These are phyloP conservation scores for Podosphaera xanthii DNA, from an alignment of 2,329 filamentous ascomycete genomes.

Conservation along the genomic window DNA sequence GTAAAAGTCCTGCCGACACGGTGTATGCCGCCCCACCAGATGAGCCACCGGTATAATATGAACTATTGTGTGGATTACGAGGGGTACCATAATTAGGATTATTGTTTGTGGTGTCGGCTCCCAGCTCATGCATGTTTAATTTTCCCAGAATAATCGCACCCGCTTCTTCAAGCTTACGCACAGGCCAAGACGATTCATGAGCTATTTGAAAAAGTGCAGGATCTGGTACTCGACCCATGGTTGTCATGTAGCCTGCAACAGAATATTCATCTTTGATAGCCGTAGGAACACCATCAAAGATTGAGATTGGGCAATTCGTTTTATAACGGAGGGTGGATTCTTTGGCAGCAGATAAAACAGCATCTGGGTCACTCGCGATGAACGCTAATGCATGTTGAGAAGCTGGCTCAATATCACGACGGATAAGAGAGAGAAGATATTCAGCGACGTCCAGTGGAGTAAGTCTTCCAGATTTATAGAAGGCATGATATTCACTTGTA, in stretches of 20 bases:
- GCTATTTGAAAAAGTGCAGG: conserved; percentile 55
- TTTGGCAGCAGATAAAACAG: conserved; percentile 42
- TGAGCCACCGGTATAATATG: conserved; percentile 65
- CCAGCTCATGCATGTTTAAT: conserved; percentile 66
- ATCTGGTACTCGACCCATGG: conserved; percentile 49
- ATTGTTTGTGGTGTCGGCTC: conserved; percentile 62
- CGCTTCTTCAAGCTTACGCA: conserved; percentile 43
- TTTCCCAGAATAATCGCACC: conserved; percentile 59
- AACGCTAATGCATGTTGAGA: conserved; percentile 50
- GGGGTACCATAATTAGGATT: conserved; percentile 70
- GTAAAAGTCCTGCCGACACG: conserved; percentile 38
- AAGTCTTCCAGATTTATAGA: conserved; percentile 44
- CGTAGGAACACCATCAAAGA: conserved; percentile 64
- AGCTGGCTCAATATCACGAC: conserved; percentile 27
- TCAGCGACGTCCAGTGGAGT: conserved; percentile 54
- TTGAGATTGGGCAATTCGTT: conserved; percentile 36
- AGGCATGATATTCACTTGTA: conserved; percentile 51
- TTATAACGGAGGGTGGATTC: conserved; percentile 54
- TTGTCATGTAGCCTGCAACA: conserved; percentile 48
- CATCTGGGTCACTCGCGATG: conserved; percentile 39
- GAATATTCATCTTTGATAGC: conserved; percentile 68
- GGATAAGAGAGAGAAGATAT: conserved; percentile 47
- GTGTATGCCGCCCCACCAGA: conserved; percentile 83
- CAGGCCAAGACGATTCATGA: conserved; percentile 48
- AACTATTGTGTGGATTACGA: conserved; percentile 46